phyloP scores from a whole-genome alignment of 176 grass and related monocot genomes.

The Oryza officinalis region DNA sequence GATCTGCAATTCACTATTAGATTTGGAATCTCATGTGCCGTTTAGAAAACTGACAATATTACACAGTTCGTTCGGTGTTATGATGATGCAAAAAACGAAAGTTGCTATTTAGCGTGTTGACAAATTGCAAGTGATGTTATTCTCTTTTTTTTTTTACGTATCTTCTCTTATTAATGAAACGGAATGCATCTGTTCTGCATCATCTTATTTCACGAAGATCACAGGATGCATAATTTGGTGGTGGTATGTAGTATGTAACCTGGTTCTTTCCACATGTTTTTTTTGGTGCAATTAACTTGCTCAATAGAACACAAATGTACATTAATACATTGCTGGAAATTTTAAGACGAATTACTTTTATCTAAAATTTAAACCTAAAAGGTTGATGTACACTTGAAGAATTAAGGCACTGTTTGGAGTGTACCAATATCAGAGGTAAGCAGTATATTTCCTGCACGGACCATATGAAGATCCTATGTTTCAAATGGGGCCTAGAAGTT shows the following conservation, averaged over 20 bases:
- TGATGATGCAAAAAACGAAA: background rate
- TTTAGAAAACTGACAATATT: background rate
- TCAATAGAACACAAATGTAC: background rate
- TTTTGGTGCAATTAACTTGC: background rate
- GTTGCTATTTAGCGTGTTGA: background rate
- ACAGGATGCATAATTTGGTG: background rate
- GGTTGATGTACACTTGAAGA: background rate
- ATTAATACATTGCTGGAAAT: background rate
- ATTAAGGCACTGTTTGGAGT: background rate
- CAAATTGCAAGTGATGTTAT: background rate
- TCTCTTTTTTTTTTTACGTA: background rate
- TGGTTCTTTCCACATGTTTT: background rate
- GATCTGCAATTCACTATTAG: constrained; percentile 8
- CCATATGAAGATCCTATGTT: background rate
- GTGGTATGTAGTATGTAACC: background rate
- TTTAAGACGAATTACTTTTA: background rate
- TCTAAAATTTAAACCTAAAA: background rate
- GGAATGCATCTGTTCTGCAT: background rate
- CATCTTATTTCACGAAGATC: background rate
- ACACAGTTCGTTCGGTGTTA: background rate
- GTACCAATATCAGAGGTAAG: background rate
- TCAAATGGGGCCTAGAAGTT: background rate
- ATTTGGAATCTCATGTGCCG: background rate
- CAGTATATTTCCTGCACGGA: background rate
- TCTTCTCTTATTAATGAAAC: background rate